Conservation (phyloP, 2,329 filamentous ascomycete species). For the Blastomyces parvus region DNA sequence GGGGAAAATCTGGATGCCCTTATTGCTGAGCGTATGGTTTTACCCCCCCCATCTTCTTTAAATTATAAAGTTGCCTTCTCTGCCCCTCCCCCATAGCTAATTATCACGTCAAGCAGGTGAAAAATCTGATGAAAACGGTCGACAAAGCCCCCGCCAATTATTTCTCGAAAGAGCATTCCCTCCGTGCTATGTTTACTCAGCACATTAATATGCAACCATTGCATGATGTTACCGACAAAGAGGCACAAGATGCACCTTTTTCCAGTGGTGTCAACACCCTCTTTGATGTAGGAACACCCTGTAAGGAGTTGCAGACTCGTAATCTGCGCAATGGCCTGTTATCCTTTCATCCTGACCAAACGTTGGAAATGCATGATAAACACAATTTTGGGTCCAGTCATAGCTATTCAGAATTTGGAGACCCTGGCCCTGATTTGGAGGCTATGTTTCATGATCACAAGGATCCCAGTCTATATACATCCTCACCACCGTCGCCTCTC, state of each 20-base stretch:
- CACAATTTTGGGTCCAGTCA: slow-evolving; percentile 13
- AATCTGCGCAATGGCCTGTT: slow-evolving; percentile 25
- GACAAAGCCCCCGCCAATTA: slow-evolving; percentile 14
- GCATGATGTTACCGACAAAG: slow-evolving; percentile 40
- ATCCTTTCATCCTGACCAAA: slow-evolving; percentile 19
- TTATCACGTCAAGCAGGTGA: slow-evolving; percentile 7
- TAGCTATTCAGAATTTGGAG: slow-evolving; percentile 10
- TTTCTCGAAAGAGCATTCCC: slow-evolving; percentile 42
- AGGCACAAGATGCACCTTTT: slow-evolving; percentile 32
- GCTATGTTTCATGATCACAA: slow-evolving; percentile 19
- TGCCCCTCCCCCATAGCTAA: slow-evolving; percentile 3
- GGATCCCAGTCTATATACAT: slow-evolving; percentile 15
- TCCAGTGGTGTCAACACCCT: slow-evolving; percentile 16
- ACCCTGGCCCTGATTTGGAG: slow-evolving; percentile 13
- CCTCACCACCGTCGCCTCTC: slow-evolving; percentile 30
- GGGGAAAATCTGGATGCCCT: neutral
- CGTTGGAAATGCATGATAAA: slow-evolving; percentile 8
- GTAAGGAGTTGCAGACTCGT: slow-evolving; percentile 13
- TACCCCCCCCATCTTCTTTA: neutral
- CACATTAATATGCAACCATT: slow-evolving; percentile 51
- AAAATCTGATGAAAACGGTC: slow-evolving; percentile 16
- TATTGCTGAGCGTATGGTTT: neutral
- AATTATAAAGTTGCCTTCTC: slow-evolving; percentile 6
- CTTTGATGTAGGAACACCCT: slow-evolving; percentile 17
- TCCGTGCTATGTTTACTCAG: slow-evolving; percentile 55